Evolutionary conservation across 129 eudicot species (phyloP), one percentile per base, ranked within the genome.

Genomic region (Calendula officinalis): DNA sequence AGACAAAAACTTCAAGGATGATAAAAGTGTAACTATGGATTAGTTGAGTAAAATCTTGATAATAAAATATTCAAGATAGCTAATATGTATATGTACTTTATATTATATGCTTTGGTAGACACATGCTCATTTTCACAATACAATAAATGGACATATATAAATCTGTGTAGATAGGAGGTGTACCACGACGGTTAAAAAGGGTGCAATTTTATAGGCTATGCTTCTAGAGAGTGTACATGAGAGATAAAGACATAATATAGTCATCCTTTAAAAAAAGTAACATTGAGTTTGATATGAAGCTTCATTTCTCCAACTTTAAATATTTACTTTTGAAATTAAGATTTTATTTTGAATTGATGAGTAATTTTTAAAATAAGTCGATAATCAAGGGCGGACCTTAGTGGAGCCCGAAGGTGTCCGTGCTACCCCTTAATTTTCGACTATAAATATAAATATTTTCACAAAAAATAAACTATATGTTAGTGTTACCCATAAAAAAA

Each of bases 141-240:
- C 27, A 60, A 56, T 61, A 57, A 73, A 37, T 39, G 59, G 41
- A 64, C 42, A 56, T 7, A 37, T 64, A 51, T 56, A 73, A 47
- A 15, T 36, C 5, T 57, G 36, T 8, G 35, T 10, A 61, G 13
- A 49, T 30, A 17, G 12, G 50, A 64, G 66, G 71, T 72, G 71
- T 14, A 72, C 55, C 57, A 53, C 6, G 12, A 36, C 56, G 77
- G 70, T 63, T 47, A 54, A 52, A 58, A 71, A 71, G 63, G 64
- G 14, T 42, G 63, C 49, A 54, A 46, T 73, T 73, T 73, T 51
- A 64, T 65, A 66, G 60, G 73, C 16, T 42, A 33, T 74, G 73
- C 62, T 74, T 74, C 73, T 74, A 74, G 78, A 74, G 37, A 48
- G 45, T 38, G 77, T 30, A 8, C 5, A 72, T 10, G 38, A 13